Evolutionary conservation across 208 protist genomes (phyloP), one percentile per base, ranked within the genome.

Genomic region (Trypanosoma congolense): DNA sequence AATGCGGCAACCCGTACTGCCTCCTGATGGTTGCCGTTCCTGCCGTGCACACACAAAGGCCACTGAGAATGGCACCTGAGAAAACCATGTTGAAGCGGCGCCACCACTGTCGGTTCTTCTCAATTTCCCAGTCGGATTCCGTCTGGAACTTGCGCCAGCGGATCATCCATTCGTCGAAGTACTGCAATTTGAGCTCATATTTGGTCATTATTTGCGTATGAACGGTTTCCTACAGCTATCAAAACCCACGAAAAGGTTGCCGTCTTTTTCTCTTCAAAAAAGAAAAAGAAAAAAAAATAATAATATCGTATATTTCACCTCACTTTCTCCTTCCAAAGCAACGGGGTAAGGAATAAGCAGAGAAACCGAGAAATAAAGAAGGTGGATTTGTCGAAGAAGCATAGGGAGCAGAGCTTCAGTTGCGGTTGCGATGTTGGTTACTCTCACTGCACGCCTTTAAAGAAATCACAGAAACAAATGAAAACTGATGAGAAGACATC

Each of bases 161-260:
- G 51, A 94, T 76, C 87, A 94, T 94, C 87, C 87, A 95, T 66
- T 92, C 83, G 53, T 95, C 87, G 43, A 95, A 70, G 65, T 83
- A 80, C 77, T 95, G 87, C 68, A 95, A 55, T n/a, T 75, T 88
- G 16, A 95, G 44, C 58, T 95, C 87, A 53, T 82, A 75, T 66
- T 95, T 95, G 69, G 75, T 77, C 25, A 47, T 81, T 33, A 18
- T 29, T 54, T 24, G 14, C 30, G 50, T 19, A 6, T 36, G 16
- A 8, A 9, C 12, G 35, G 6, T 9, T 53, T 61, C 28, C n/a
- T n/a, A n/a, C n/a, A n/a, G n/a, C n/a, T n/a, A n/a, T n/a, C n/a
- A n/a, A n/a, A n/a, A n/a, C n/a, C n/a, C n/a, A n/a, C n/a, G n/a
- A n/a, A n/a, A n/a, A n/a, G n/a, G n/a, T n/a, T n/a, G n/a, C n/a